Evolutionary conservation across 371 early-diverging fungal genomes (phyloP).

Genomic region (Furculomyces boomerangus): DNA sequence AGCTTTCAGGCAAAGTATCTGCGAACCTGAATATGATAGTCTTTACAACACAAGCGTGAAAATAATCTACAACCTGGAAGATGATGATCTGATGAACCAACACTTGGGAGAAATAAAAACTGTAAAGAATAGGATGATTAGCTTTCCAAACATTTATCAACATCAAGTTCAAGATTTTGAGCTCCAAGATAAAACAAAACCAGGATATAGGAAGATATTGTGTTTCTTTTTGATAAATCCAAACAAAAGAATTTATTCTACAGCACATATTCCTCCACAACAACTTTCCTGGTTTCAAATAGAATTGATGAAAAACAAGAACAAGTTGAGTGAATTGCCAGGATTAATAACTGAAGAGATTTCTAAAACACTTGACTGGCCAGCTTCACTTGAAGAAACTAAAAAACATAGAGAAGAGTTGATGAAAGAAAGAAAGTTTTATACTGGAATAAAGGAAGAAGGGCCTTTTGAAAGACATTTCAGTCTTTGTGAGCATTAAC

Average conservation of each 20-base stretch:
- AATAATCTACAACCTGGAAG: slow-evolving; percentile 2
- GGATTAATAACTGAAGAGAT: background rate
- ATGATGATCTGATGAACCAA: slow-evolving; percentile 3
- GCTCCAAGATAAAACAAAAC: background rate
- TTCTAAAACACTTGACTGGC: background rate
- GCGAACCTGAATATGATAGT: slow-evolving; percentile 14
- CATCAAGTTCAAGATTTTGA: slow-evolving; percentile 18
- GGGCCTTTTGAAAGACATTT: slow-evolving; percentile 1
- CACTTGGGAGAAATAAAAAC: background rate
- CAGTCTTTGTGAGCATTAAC: slow-evolving; percentile 2
- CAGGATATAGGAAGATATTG: slow-evolving; percentile 2
- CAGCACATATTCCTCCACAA: background rate
- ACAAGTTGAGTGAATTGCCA: background rate
- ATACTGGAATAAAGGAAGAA: background rate
- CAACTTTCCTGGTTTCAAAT: background rate
- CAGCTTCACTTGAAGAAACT: background rate
- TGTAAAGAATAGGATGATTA: slow-evolving; percentile 14
- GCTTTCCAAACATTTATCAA: slow-evolving; percentile 44
- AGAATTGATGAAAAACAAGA: background rate
- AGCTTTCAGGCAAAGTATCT: slow-evolving; percentile 20
- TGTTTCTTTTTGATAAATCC: slow-evolving; percentile 2
- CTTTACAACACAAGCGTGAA: slow-evolving; percentile 6
- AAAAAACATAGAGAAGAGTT: background rate
- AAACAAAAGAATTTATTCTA: background rate
- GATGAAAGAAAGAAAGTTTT: slow-evolving; percentile 3